phyloP scores from a whole-genome alignment of 2,329 filamentous ascomycete genomes.

The Coniochaeta hoffmannii region DNA sequence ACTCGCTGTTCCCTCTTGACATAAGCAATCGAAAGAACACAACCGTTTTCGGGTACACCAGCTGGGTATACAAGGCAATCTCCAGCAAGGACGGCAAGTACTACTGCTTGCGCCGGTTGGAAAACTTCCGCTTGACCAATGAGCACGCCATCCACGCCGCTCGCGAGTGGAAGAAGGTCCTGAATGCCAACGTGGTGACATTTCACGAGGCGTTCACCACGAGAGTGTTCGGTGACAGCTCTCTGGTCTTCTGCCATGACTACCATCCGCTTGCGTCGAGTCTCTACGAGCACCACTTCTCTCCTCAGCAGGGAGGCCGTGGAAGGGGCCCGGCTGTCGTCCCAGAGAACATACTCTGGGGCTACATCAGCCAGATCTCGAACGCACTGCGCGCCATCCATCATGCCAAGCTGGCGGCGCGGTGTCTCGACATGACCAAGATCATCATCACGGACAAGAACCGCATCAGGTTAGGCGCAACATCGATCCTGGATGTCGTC shows the following conservation, averaged over 20 bases:
- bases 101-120: conserved; percentile 81
- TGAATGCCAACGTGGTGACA: conserved; percentile 74
- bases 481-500: conserved; percentile 82
- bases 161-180: conserved; percentile 82
- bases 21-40: conserved; percentile 71
- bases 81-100: conserved; percentile 81
- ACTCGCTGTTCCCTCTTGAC: conserved; percentile 86
- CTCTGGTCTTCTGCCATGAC: conserved; percentile 86
- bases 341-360: conserved; percentile 75
- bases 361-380: conserved; percentile 85
- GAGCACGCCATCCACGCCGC: conserved; percentile 82
- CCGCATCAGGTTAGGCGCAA: conserved; percentile 79
- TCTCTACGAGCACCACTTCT: conserved; percentile 73
- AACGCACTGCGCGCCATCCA: conserved; percentile 86
- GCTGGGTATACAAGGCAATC: conserved; percentile 92
- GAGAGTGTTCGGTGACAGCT: conserved; percentile 87
- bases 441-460: conserved; percentile 87
- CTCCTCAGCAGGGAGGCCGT: not conserved
- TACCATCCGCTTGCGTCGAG: conserved; percentile 91
- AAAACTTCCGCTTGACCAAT: conserved; percentile 68
- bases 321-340: conserved; percentile 30
- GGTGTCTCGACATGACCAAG: conserved; percentile 81
- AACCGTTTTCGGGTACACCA: conserved; percentile 76
- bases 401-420: conserved; percentile 69
- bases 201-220: conserved; percentile 92